Percentiles rank a stretch among this genome's conserved stretches.
phyloP scores from a whole-genome alignment of 257 asterid genomes.

The Plantago ovata region DNA sequence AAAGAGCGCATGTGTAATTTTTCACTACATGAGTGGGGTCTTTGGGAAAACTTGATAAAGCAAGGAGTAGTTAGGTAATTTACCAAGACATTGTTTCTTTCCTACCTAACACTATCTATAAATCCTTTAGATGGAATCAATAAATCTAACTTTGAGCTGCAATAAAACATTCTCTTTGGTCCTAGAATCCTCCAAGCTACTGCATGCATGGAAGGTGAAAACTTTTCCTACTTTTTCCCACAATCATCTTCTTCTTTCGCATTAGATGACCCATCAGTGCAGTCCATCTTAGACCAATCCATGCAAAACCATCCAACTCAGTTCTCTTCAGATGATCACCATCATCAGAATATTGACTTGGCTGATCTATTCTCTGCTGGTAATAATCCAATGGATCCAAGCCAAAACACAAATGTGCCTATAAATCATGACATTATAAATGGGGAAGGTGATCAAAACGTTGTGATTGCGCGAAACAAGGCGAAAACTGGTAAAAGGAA shows the following conservation, averaged over 20 bases:
- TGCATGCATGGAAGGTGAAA: conserved; percentile 46
- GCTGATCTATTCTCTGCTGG: conserved; percentile 31
- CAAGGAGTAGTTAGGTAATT: background rate
- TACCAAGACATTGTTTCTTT: conserved; percentile 13
- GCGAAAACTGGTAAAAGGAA: conserved; percentile 39
- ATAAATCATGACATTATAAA: conserved; percentile 12
- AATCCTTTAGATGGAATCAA: conserved; percentile 24
- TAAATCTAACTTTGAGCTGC: conserved; percentile 20
- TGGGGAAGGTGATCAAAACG: conserved; percentile 22
- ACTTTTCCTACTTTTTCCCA: conserved; percentile 30
- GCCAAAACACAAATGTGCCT: conserved; percentile 17
- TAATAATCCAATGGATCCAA: conserved; percentile 18
- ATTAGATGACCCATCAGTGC: conserved; percentile 7
- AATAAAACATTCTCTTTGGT: conserved; percentile 17
- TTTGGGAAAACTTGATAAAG: background rate
- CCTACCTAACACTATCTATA: conserved; percentile 43
- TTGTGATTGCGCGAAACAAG: conserved; percentile 29
- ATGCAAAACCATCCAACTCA: conserved; percentile 45
- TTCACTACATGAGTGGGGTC: background rate
- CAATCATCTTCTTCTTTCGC: conserved; percentile 21
- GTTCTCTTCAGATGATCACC: conserved; percentile 21
- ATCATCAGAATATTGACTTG: conserved; percentile 37
- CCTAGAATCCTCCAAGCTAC: background rate
- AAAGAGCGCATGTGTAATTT: too few relatives aligned
- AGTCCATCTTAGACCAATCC: conserved; percentile 30